phyloP scores from a whole-genome alignment of 2,329 filamentous ascomycete species.

The Xylaria sp. region DNA sequence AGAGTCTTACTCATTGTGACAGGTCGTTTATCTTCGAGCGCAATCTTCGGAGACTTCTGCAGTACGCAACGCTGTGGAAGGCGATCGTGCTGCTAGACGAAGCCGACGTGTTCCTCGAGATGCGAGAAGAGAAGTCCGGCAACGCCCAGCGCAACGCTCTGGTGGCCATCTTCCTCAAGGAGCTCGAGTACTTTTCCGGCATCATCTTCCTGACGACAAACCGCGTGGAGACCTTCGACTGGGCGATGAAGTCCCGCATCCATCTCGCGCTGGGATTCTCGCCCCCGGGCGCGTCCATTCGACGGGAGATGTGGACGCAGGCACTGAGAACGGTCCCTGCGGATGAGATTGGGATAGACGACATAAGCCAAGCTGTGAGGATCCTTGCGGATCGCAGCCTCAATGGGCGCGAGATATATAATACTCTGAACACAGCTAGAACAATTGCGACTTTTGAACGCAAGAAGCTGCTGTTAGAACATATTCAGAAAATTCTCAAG shows the following conservation, averaged over 20 bases:
- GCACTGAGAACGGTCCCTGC: slow-evolving; percentile 12
- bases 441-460: slow-evolving; percentile 26
- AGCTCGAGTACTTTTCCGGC: slow-evolving; percentile 53
- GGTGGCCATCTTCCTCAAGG: slow-evolving; percentile 49
- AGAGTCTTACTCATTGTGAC: neutral
- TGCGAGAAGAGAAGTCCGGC: slow-evolving; percentile 35
- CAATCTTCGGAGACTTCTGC: slow-evolving; percentile 36
- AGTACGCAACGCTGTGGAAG: slow-evolving; percentile 41
- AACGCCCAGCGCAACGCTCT: slow-evolving; percentile 37
- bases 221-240: slow-evolving; percentile 54
- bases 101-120: slow-evolving; percentile 48
- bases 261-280: slow-evolving; percentile 51
- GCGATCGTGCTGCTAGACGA: slow-evolving; percentile 43
- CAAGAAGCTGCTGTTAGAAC: slow-evolving; percentile 24
- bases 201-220: slow-evolving; percentile 57
- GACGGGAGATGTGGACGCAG: slow-evolving; percentile 27
- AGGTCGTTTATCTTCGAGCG: slow-evolving; percentile 35
- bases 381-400: slow-evolving; percentile 23
- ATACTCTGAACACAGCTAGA: slow-evolving; percentile 35
- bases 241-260: slow-evolving; percentile 54
- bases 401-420: slow-evolving; percentile 41
- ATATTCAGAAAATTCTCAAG: slow-evolving; percentile 28
- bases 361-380: slow-evolving; percentile 10
- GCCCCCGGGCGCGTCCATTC: slow-evolving; percentile 20
- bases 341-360: slow-evolving; percentile 26